A percentile compares a stretch with the other conserved stretches of the same genome.
phyloP scores from a whole-genome alignment of 1,139 yeast genomes.

The Yamadazyma spencermartinsiae region DNA sequence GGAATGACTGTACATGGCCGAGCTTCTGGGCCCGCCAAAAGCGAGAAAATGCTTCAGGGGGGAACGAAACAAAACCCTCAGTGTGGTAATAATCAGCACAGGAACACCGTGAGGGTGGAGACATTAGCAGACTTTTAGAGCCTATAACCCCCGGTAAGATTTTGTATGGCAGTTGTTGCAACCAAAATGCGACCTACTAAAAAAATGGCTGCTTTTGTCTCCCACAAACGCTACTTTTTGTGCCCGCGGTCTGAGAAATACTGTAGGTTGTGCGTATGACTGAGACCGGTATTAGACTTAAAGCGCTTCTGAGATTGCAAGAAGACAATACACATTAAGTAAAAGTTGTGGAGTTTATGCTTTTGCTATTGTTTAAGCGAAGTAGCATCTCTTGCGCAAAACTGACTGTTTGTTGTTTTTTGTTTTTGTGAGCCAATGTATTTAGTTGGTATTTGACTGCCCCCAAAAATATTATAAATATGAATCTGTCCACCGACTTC shows the following conservation, averaged over 20 bases:
- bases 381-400: too few species aligned
- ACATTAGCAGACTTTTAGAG: not conserved
- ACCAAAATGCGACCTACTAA: not conserved
- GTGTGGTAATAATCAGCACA: constrained; percentile 1
- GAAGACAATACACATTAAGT: not conserved
- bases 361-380: too few species aligned
- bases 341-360: not conserved
- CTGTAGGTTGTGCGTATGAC: not conserved
- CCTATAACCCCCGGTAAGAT: not conserved
- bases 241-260: not conserved
- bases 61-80: not conserved
- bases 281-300: not conserved
- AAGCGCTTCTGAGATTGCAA: constrained; percentile 1
- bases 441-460: too few species aligned
- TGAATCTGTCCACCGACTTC: not conserved
- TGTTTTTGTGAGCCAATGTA: too few species aligned
- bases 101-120: not conserved
- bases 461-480: constrained; percentile 2
- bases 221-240: not conserved
- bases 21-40: constrained; percentile 4
- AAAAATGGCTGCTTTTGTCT: not conserved
- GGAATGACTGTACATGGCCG: too few species aligned
- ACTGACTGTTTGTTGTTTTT: too few species aligned
- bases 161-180: not conserved
- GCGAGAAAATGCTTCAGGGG: not conserved